These are phyloP conservation scores for Melanogaster broomeanus DNA, from an alignment of 768 basidiomycete species.

Conservation along the genomic window DNA sequence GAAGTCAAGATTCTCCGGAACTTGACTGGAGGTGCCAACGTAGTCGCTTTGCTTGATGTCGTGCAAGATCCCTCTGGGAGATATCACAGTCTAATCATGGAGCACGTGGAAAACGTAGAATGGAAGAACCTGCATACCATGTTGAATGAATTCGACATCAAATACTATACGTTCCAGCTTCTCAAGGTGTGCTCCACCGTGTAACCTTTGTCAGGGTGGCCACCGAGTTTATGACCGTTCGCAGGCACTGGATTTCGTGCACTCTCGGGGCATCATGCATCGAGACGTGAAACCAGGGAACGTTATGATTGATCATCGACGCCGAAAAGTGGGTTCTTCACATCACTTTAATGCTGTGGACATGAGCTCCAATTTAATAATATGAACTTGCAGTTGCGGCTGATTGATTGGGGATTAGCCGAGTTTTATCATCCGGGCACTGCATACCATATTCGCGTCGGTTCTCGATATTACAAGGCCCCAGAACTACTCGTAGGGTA, in stretches of 20 bases:
- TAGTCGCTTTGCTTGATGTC: conserved; percentile 65
- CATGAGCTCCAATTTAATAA: background rate
- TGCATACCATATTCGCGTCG: conserved; percentile 73
- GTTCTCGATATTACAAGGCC: conserved; percentile 72
- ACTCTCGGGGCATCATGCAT: conserved; percentile 74
- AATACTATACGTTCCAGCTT: conserved; percentile 67
- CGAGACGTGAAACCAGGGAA: conserved; percentile 70
- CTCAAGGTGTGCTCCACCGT: conserved; percentile 42
- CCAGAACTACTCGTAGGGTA: conserved; percentile 73
- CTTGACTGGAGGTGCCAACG: conserved; percentile 69
- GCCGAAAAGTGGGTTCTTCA: conserved; percentile 47
- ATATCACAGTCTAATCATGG: conserved; percentile 67
- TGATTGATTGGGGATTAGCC: conserved; percentile 79
- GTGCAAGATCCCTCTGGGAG: conserved; percentile 64
- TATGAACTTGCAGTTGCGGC: conserved; percentile 39
- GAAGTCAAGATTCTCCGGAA: conserved; percentile 76
- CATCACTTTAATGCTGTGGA: background rate
- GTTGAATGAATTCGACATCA: conserved; percentile 65
- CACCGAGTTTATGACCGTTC: conserved; percentile 1
- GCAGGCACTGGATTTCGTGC: conserved; percentile 66
- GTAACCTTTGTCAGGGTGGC: background rate
- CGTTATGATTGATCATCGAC: conserved; percentile 72
- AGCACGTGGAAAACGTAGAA: conserved; percentile 68
- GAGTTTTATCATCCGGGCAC: conserved; percentile 75
- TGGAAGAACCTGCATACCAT: conserved; percentile 61